A percentile compares a stretch with the other conserved stretches of the same genome.
phyloP scores from a whole-genome alignment of 2,329 filamentous ascomycete genomes.

The Ophiobolus disseminans region DNA sequence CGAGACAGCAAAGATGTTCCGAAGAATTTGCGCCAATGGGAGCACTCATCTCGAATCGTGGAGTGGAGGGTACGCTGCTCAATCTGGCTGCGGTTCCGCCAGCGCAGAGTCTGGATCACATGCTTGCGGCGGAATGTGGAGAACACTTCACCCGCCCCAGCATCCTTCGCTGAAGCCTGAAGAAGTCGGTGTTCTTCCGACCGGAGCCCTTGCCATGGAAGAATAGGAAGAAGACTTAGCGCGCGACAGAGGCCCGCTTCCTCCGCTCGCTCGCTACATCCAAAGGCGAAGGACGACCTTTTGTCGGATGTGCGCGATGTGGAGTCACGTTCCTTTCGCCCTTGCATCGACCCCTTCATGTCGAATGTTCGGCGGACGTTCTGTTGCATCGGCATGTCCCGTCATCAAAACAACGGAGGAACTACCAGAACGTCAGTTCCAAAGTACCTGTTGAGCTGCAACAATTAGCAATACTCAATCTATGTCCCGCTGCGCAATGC shows the following conservation, averaged over 20 bases:
- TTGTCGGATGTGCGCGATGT: constrained; percentile 1
- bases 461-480: not conserved
- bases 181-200: constrained; percentile 1
- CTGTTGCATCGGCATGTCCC: constrained; percentile 1
- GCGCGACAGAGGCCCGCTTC: constrained; percentile 5
- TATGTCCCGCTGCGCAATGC: constrained; percentile 6
- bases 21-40: constrained; percentile 22
- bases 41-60: constrained; percentile 3
- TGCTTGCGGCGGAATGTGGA: constrained; percentile 18
- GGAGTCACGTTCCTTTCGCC: constrained; percentile 6
- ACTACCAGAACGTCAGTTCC: constrained; percentile 3
- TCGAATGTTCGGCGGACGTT: constrained; percentile 4
- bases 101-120: constrained; percentile 13
- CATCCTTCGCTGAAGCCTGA: constrained; percentile 1
- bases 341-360: not conserved
- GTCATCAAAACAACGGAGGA: constrained; percentile 3
- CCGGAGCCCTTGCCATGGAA: constrained; percentile 7
- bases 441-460: constrained; percentile 18
- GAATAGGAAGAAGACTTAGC: constrained; percentile 5
- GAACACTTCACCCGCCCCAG: constrained; percentile 10
- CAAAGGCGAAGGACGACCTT: not conserved
- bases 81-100: constrained; percentile 20
- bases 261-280: not conserved
- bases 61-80: constrained; percentile 10
- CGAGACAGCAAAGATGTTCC: constrained; percentile 17